phyloP scores from a whole-genome alignment of 2,329 filamentous ascomycete genomes.

The Pseudogymnoascus sp. region DNA sequence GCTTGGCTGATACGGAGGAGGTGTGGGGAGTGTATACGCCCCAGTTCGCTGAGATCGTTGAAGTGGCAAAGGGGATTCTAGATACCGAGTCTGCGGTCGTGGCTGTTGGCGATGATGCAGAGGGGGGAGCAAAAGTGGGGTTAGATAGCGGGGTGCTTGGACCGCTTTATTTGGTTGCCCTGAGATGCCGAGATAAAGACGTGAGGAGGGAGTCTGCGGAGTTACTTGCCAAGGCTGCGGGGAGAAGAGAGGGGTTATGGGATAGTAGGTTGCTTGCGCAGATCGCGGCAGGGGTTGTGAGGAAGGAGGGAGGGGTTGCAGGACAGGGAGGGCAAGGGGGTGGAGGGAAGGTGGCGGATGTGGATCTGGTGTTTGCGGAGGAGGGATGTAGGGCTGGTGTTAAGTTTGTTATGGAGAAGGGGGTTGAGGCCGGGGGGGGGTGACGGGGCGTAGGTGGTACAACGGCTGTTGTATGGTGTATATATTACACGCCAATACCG shows the following conservation, averaged over 20 bases:
- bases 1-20: neutral
- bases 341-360: neutral
- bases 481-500: no score
- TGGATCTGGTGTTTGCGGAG: neutral
- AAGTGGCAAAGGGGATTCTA: neutral
- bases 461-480: no score
- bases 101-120: neutral
- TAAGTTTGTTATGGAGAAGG: neutral
- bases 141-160: conserved; percentile 51
- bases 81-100: no score
- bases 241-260: conserved; percentile 60
- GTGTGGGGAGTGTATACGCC: neutral
- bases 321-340: neutral
- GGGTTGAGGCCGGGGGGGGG: neutral
- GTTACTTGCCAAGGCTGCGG: conserved; percentile 47
- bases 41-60: neutral
- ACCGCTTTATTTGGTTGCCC: conserved; percentile 53
- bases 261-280: conserved; percentile 29
- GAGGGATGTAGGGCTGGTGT: neutral
- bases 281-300: conserved; percentile 13
- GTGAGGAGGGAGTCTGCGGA: conserved; percentile 51
- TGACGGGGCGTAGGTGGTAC: no score
- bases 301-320: no score
- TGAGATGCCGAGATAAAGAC: conserved; percentile 49
- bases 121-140: neutral